phyloP scores from a whole-genome alignment of 2,329 filamentous ascomycete genomes.

The Penicillium italicum region DNA sequence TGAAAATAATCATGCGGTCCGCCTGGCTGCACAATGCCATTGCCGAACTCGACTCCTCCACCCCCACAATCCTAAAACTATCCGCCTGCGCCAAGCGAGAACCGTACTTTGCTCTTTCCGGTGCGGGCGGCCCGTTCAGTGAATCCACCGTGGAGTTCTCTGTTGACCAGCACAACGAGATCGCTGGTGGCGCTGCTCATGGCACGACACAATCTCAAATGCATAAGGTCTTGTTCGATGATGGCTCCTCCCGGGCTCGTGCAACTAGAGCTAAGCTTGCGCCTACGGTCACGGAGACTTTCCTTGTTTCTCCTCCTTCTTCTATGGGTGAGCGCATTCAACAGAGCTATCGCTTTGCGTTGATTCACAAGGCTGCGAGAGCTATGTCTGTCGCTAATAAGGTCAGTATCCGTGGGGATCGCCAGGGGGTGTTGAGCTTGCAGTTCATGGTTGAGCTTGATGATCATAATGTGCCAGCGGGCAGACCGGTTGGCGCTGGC shows the following conservation, averaged over 20 bases:
- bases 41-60: slow-evolving; percentile 57
- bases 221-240: slow-evolving; percentile 35
- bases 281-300: slow-evolving; percentile 49
- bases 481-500: slow-evolving; percentile 22
- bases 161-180: slow-evolving; percentile 40
- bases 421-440: slow-evolving; percentile 83
- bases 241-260: slow-evolving; percentile 35
- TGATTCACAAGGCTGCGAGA: slow-evolving; percentile 78
- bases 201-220: slow-evolving; percentile 18
- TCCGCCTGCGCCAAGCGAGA: slow-evolving; percentile 57
- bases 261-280: slow-evolving; percentile 37
- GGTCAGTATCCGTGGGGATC: slow-evolving; percentile 83
- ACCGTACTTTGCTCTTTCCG: slow-evolving; percentile 73
- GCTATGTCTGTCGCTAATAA: slow-evolving; percentile 94
- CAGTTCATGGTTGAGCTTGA: slow-evolving; percentile 96
- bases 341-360: slow-evolving; percentile 80
- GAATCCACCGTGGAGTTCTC: slow-evolving; percentile 60
- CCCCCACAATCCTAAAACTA: slow-evolving; percentile 69
- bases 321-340: slow-evolving; percentile 59
- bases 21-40: slow-evolving; percentile 52
- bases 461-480: slow-evolving; percentile 42
- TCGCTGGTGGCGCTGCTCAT: slow-evolving; percentile 19
- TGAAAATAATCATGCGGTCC: slow-evolving; percentile 91
- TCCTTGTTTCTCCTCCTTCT: slow-evolving; percentile 56
- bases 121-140: slow-evolving; percentile 55